These are phyloP conservation scores for Mortierella hygrophila DNA, from an alignment of 192 early-diverging fungal genomes.

Conservation along the genomic window DNA sequence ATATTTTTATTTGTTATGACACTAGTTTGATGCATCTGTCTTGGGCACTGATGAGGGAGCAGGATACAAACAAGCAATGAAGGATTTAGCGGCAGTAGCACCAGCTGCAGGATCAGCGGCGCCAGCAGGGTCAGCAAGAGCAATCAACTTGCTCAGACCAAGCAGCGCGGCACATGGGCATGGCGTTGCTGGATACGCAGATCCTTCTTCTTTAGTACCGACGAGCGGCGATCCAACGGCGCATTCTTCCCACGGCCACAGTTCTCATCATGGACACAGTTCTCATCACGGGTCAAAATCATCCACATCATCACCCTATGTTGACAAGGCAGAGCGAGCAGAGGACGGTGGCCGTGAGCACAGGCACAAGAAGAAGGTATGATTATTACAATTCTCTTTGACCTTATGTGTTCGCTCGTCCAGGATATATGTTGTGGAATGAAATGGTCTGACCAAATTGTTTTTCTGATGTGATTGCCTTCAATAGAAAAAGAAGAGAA, in stretches of 20 bases:
- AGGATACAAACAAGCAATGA: conserved; percentile 11
- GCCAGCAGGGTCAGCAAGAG: neutral
- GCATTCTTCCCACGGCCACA: conserved; percentile 15
- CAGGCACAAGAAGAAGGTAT: conserved; percentile 54
- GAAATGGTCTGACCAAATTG: neutral
- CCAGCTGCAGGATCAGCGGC: neutral
- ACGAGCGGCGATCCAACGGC: neutral
- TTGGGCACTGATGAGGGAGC: conserved; percentile 45
- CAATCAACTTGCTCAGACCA: conserved; percentile 20
- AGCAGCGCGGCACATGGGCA: conserved; percentile 6
- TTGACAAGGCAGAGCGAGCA: conserved; percentile 37
- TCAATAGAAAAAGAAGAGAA: conserved; percentile 57
- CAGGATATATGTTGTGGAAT: neutral
- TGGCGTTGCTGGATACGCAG: conserved; percentile 16
- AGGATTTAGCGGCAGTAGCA: neutral
- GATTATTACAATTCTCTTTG: neutral
- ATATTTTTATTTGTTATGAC: neutral
- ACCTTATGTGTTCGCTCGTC: neutral
- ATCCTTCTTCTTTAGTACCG: neutral
- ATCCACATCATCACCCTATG: conserved; percentile 49
- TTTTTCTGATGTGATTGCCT: neutral
- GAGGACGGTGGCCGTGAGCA: conserved; percentile 47
- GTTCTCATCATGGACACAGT: conserved; percentile 26
- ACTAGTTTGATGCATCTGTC: conserved; percentile 46
- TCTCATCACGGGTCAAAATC: conserved; percentile 37